These are phyloP conservation scores for Albophoma yamanashiensis DNA, from an alignment of 2,329 filamentous ascomycete genomes.

Conservation along the genomic window DNA sequence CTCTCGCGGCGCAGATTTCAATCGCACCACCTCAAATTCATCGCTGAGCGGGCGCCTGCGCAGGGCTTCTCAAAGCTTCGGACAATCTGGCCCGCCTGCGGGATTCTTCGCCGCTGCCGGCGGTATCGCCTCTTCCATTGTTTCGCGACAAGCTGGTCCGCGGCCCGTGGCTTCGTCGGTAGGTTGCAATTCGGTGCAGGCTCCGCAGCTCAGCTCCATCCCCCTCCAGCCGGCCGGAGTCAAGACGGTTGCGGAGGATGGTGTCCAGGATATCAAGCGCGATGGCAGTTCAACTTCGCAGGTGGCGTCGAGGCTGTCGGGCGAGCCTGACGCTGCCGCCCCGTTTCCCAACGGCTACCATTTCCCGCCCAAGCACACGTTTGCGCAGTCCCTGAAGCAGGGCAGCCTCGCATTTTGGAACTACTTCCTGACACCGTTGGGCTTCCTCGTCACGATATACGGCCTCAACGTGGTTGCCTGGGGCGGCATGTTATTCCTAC, in stretches of 20 bases:
- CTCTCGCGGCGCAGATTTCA: constrained; percentile 4
- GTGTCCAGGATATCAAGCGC: background rate
- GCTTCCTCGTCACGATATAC: constrained; percentile 70
- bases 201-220: background rate
- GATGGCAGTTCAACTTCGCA: constrained; percentile 8
- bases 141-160: constrained; percentile 12
- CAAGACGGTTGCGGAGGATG: constrained; percentile 1
- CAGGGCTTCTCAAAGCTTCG: constrained; percentile 25
- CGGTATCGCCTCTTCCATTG: constrained; percentile 30
- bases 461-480: constrained; percentile 76
- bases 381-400: constrained; percentile 46
- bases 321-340: constrained; percentile 20
- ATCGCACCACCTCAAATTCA: constrained; percentile 17
- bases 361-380: constrained; percentile 51
- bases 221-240: background rate
- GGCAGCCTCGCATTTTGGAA: constrained; percentile 54
- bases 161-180: constrained; percentile 8
- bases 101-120: constrained; percentile 38
- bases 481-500: constrained; percentile 83
- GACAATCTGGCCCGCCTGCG: constrained; percentile 32
- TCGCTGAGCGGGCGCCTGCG: constrained; percentile 21
- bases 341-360: constrained; percentile 54
- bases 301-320: constrained; percentile 7
- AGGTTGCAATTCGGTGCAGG: constrained; percentile 6
- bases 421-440: constrained; percentile 64